Evolutionary conservation across 2,329 filamentous ascomycete species (phyloP).

Genomic region (Alternaria triticina): DNA sequence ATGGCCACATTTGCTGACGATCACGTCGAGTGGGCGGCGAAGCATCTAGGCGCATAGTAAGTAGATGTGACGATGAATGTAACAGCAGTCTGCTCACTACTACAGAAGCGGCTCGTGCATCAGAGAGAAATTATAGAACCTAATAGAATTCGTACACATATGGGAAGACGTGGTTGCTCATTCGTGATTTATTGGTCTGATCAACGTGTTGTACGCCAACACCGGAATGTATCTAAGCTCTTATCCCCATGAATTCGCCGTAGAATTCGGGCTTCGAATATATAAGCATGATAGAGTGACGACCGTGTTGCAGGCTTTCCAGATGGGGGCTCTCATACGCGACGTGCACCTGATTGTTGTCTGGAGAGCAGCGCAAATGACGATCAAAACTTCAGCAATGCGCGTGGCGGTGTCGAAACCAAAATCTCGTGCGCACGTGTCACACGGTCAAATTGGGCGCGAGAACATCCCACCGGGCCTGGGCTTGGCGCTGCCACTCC

Average conservation of each 20-base stretch:
- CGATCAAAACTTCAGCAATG: background rate
- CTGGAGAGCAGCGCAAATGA: background rate
- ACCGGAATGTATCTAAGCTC: background rate
- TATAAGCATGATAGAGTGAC: background rate
- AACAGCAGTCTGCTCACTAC: slow-evolving; percentile 31
- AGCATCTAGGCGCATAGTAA: slow-evolving; percentile 71
- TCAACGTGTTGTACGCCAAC: background rate
- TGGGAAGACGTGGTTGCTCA: background rate
- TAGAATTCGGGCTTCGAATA: background rate
- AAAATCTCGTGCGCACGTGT: slow-evolving; percentile 26
- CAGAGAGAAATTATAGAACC: slow-evolving; percentile 35
- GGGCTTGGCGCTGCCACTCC: slow-evolving; percentile 23
- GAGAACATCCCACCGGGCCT: slow-evolving; percentile 22
- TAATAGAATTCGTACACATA: background rate
- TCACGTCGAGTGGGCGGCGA: slow-evolving; percentile 90
- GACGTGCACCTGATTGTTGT: no score
- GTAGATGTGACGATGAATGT: slow-evolving; percentile 19
- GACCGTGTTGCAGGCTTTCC: background rate
- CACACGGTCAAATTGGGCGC: slow-evolving; percentile 22
- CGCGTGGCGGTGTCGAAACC: background rate
- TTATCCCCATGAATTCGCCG: background rate
- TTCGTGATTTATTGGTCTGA: background rate
- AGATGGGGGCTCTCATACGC: background rate
- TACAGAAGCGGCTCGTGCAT: slow-evolving; percentile 39
- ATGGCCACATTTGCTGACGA: slow-evolving; percentile 90